Base-by-base conservation (phyloP, 805 yeast species). In the Candida insectalens region DNA sequence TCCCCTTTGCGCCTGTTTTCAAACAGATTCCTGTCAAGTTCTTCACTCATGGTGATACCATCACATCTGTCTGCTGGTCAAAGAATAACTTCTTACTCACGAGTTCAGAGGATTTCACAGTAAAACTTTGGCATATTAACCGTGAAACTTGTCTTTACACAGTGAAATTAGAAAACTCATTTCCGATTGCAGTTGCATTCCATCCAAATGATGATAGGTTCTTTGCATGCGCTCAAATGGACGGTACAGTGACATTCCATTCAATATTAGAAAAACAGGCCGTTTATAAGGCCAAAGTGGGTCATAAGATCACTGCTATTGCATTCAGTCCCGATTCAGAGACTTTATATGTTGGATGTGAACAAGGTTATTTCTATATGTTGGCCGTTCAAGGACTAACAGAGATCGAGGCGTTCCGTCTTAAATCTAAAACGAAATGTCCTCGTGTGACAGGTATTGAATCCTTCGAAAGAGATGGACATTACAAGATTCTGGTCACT, bases 141-240 rank as follows among this genome's bases (percentile, higher is more conserved):
- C 65, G 88, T 32, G 59, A 57, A 2, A 66, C 62, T 12, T 74
- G 84, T 33, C 59, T 88, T 13, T 68, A 79, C 31, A 65, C 75
- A 1, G 87, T 82, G 46, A 51, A 56, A 9, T 88, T 84, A 50
- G 69, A 75, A n/a, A 21, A 21, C 23, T 94, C 84, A 52, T 80
- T 84, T 53, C 94, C 85, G 3, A 81, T 95, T 0, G 63, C 78
- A 7, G 82, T 82, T 3, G 69, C 67, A 33, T 88, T 88, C 53
- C 95, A 83, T 48, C 94, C 92, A 1, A 60, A 61, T 1, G 96
- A 88, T 56, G 96, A 88, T 50, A 57, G 96, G 17, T 88, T 88
- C 50, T 84, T 88, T 52, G 52, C 81, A 3, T 77, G 87, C 42
- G 89, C 94, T 5, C 80, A 89, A 33, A 60, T 87, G 41, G 95